Base-by-base conservation (phyloP, 768 basidiomycete genomes). In the Amanita subjunquillea region DNA sequence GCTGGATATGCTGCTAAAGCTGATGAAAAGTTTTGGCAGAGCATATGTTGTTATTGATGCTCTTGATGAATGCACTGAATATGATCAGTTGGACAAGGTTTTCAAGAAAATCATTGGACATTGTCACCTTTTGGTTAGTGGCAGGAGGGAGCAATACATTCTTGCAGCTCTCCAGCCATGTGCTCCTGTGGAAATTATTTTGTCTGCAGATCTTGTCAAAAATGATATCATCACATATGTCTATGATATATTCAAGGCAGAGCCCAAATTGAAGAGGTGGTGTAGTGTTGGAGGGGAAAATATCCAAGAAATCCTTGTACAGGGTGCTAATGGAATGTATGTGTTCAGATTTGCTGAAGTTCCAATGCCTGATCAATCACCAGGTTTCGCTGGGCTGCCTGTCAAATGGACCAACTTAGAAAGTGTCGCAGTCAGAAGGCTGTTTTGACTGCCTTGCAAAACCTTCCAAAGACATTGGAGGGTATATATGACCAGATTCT, bases 401-500 rank as follows among this genome's bases (percentile, higher is more conserved):
- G 48, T 17, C 48, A 50, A 29, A 2, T 50, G 15, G 48, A 50
- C 9, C 12, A 38, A 40, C 38, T 50, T 6, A 38, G 17, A 39
- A 25, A 30, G 9, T 50, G 48, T 17, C 4, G 6, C 5, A 50
- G 13, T 7, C 22, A 38, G 30, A 40, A 23, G n/a, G 25, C 37
- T 27, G 15, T 50, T 3, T 27, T 12, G n/a, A n/a, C 2, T 25
- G 15, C 37, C 15, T 27, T 50, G 17, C 8, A 40, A 29, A 40
- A 13, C 5, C 36, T 50, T 25, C 48, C 48, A 29, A 29, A 8
- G 4, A 29, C 36, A 5, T 17, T 50, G 8, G 48, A 50, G 37
- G 25, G 6, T 4, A 50, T 27, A 39, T 50, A 50, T 50, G 48
- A 50, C 27, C 48, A 50, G 17, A 50, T 50, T 29, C 48, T 50